Base-by-base conservation (phyloP, 306 rosid species). In the Cucumis cinereus region DNA sequence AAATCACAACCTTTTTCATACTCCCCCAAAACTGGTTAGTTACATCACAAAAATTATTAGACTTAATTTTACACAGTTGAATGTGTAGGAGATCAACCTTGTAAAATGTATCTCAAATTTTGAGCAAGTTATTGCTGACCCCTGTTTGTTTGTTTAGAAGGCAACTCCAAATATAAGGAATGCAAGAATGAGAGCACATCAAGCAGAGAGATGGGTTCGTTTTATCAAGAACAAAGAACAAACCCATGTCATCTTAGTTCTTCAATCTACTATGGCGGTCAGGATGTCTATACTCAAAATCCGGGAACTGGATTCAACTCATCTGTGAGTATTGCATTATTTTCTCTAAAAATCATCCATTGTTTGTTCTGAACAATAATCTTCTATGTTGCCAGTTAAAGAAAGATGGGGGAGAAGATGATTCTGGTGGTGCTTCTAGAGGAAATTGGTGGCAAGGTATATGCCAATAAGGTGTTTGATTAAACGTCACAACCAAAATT, bases 371-470 rank as follows among this genome's bases (percentile, higher is more conserved):
- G 6, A n/a, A 40, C 9, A 47, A 38, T 45, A 45, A 0, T 23
- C 41, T 28, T 30, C 75, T 75, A 3, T 38, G 76, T 35, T 79
- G 15, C 59, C 80, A 86, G 97, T 33, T 66, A 74, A 89, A 90
- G 87, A 88, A 87, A 77, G 90, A 89, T 76, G 87, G 80, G 19
- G 89, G 77, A 24, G 96, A 92, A 71, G 94, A 92, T 73, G 92
- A 92, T 81, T 82, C 94, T 4, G 94, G 83, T 59, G 84, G 83
- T 77, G 96, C 93, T 69, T 88, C 92, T 22, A 86, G 90, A 79
- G 97, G 97, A 78, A 89, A 92, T 74, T 89, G 96, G 98, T 92
- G 96, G 98, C 87, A 90, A 89, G 98, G 98, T 89, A 77, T 49
- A 61, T 63, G 72, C 47, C 5, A 8, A 64, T 36, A 12, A 61